Evolutionary conservation across 1,139 yeast genomes (phyloP).

Genomic region (Meyerozyma smithsonii): DNA sequence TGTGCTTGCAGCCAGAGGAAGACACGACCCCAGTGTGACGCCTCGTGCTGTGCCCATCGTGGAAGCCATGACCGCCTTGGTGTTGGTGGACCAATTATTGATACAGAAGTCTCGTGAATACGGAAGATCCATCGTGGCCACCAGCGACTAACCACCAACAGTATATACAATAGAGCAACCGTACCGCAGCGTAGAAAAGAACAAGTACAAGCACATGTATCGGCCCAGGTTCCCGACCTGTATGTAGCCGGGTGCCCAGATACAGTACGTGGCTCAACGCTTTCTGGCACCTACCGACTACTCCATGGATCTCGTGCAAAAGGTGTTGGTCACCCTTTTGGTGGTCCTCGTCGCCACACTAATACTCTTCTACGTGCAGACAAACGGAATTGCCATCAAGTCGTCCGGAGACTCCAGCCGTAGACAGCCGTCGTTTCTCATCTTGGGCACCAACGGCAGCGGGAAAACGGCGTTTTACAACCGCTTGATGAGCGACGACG

Average conservation of each 20-base stretch:
- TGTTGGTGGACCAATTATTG: slow-evolving; percentile 77
- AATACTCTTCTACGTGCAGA: slow-evolving; percentile 12
- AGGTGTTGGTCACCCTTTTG: slow-evolving; percentile 13
- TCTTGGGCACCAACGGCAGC: slow-evolving; percentile 65
- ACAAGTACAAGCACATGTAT: no score
- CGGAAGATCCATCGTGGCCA: slow-evolving; percentile 15
- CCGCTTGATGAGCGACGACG: slow-evolving; percentile 17
- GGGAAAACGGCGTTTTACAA: slow-evolving; percentile 74
- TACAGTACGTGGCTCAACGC: neutral
- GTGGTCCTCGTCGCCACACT: slow-evolving; percentile 17
- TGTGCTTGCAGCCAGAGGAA: slow-evolving; percentile 88
- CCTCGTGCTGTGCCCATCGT: slow-evolving; percentile 99
- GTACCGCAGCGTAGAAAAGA: no score
- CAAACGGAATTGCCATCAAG: slow-evolving; percentile 10
- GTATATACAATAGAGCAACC: no score
- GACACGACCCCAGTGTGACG: slow-evolving; percentile 99
- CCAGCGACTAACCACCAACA: neutral
- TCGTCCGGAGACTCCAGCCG: slow-evolving; percentile 14
- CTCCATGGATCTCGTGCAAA: slow-evolving; percentile 22
- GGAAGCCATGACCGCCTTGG: slow-evolving; percentile 96
- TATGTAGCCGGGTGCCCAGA: neutral
- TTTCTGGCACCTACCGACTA: neutral
- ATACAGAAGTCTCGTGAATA: slow-evolving; percentile 80
- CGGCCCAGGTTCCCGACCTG: no score
- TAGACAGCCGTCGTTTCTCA: slow-evolving; percentile 53